Conservation (phyloP, 169 alveolate species). For the Plasmodium knowlesi region DNA sequence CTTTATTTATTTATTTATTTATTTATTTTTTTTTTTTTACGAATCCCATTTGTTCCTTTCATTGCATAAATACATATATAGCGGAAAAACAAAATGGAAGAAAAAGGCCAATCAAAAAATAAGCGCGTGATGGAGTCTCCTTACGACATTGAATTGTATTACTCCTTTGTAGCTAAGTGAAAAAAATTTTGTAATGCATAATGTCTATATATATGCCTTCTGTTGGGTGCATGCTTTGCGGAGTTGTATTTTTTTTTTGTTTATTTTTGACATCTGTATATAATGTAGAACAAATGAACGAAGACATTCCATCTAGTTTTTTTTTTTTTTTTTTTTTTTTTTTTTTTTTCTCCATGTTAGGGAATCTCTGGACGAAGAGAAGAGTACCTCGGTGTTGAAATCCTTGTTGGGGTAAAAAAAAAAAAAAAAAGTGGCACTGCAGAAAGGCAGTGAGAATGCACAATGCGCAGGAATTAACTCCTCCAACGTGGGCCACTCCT, state of each 20-base stretch:
- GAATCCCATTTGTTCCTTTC: background rate
- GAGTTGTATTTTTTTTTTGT: background rate
- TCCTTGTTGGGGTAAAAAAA: constrained; percentile 37
- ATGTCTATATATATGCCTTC: background rate
- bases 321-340: background rate
- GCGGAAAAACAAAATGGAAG: constrained; percentile 38
- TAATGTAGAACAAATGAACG: background rate
- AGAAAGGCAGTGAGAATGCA: background rate
- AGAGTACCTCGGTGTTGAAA: constrained; percentile 18
- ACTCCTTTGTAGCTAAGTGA: background rate
- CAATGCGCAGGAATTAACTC: background rate
- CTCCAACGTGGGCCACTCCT: background rate
- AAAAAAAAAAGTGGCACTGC: background rate
- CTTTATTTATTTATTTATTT: background rate
- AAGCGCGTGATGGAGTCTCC: constrained; percentile 63
- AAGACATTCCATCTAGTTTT: background rate
- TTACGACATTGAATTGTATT: constrained; percentile 39
- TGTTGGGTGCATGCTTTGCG: background rate
- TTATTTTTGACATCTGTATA: background rate
- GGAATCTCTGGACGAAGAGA: constrained; percentile 29
- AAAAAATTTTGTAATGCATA: background rate
- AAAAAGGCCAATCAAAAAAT: constrained; percentile 11
- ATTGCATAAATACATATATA: background rate
- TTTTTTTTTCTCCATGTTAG: constrained; percentile 14
- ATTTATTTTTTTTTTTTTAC: background rate